Evolutionary conservation across 2,329 filamentous ascomycete genomes (phyloP).

Genomic region (Elsinoe ampelina): DNA sequence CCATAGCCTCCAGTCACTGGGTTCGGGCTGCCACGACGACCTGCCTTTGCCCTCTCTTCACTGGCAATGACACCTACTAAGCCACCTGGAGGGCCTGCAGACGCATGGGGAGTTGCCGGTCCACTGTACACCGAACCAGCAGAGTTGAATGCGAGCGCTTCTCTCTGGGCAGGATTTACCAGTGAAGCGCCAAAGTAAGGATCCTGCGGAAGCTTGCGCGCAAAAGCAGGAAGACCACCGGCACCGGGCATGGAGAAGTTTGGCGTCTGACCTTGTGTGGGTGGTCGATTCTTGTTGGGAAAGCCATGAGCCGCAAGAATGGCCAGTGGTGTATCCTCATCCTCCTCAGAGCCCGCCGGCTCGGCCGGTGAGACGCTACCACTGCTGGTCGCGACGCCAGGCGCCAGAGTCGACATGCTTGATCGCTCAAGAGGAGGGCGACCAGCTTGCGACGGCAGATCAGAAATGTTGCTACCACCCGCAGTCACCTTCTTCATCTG

Average conservation of each 20-base stretch:
- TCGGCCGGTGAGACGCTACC: constrained; percentile 19
- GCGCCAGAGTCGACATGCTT: constrained; percentile 22
- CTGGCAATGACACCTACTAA: constrained; percentile 80
- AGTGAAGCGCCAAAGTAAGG: constrained; percentile 75
- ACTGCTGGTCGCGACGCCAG: constrained; percentile 8
- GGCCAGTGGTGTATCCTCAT: constrained; percentile 78
- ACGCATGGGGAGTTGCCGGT: constrained; percentile 18
- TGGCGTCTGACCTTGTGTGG: constrained; percentile 47
- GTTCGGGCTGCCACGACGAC: constrained; percentile 70
- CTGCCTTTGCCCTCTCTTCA: constrained; percentile 69
- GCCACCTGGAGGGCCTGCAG: constrained; percentile 56
- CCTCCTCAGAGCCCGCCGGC: constrained; percentile 53
- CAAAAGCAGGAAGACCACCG: constrained; percentile 63
- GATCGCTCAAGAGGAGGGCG: constrained; percentile 50
- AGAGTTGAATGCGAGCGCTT: constrained; percentile 58
- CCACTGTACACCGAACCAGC: constrained; percentile 32
- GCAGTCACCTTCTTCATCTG: constrained; percentile 96
- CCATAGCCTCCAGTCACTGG: constrained; percentile 27
- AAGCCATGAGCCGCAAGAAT: constrained; percentile 86
- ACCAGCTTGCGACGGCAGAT: constrained; percentile 32
- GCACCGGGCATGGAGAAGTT: constrained; percentile 38
- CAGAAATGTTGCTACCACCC: constrained; percentile 46
- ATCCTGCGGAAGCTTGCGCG: constrained; percentile 70
- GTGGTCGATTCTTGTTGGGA: constrained; percentile 66
- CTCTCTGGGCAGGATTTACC: constrained; percentile 61